phyloP scores from a whole-genome alignment of 805 yeast species.

The Blastobotrys peoriensis region DNA sequence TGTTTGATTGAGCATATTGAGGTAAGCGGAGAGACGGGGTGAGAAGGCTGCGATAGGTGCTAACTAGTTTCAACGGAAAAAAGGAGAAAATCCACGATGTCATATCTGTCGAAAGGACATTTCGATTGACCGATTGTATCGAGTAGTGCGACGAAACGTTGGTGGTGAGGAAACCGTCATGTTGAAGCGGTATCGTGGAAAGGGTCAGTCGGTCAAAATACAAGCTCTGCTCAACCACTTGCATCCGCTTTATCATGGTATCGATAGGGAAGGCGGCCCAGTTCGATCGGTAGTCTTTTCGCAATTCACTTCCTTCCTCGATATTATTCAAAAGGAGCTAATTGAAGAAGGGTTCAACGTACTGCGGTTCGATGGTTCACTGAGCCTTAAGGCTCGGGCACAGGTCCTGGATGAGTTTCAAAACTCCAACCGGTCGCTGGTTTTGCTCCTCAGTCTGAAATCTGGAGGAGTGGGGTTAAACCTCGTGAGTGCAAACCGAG shows the following conservation, averaged over 20 bases:
- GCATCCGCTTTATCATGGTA: slow-evolving; percentile 22
- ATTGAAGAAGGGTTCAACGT: slow-evolving; percentile 44
- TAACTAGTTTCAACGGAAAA: slow-evolving; percentile 44
- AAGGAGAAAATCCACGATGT: slow-evolving; percentile 48
- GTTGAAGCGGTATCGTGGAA: slow-evolving; percentile 28
- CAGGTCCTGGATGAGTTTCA: slow-evolving; percentile 53
- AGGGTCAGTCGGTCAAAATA: slow-evolving; percentile 60
- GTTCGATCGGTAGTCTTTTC: slow-evolving; percentile 73
- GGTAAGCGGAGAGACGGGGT: not conserved
- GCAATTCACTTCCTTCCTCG: slow-evolving; percentile 79
- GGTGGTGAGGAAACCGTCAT: slow-evolving; percentile 14
- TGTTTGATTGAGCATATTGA: slow-evolving; percentile 73
- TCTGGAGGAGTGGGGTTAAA: slow-evolving; percentile 96
- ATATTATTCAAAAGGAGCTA: slow-evolving; percentile 62
- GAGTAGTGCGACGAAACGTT: slow-evolving; percentile 32
- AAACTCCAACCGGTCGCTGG: slow-evolving; percentile 29
- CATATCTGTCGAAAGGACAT: slow-evolving; percentile 68
- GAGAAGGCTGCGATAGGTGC: not conserved
- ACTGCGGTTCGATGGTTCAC: slow-evolving; percentile 77
- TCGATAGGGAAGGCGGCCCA: slow-evolving; percentile 55
- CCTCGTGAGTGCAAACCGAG: slow-evolving; percentile 75
- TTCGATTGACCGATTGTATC: slow-evolving; percentile 43
- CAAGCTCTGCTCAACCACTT: slow-evolving; percentile 62
- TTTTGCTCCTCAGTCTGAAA: slow-evolving; percentile 68
- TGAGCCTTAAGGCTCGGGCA: slow-evolving; percentile 60